phyloP scores from a whole-genome alignment of 2,329 filamentous ascomycete species.

The Cercospora berteroae region DNA sequence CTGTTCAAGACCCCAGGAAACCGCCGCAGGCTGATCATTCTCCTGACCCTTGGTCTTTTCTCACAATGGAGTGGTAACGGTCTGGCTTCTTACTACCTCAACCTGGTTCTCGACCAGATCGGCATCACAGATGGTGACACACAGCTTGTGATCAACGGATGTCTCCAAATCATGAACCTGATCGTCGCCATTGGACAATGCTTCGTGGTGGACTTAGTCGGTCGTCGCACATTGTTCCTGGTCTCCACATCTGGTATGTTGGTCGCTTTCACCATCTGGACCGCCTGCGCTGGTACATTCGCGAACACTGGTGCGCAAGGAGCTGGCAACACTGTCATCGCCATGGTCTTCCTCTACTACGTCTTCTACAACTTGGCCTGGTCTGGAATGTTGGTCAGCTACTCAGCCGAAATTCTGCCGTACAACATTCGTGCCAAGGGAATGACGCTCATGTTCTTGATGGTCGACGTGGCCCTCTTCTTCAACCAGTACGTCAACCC shows the following conservation, averaged over 20 bases:
- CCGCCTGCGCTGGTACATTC: slow-evolving; percentile 34
- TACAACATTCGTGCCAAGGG: slow-evolving; percentile 49
- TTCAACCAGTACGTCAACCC: slow-evolving; percentile 42
- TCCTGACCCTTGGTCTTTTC: slow-evolving; percentile 56
- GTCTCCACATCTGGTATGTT: slow-evolving; percentile 43
- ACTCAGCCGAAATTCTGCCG: slow-evolving; percentile 48
- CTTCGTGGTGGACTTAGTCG: slow-evolving; percentile 39
- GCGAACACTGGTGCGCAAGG: slow-evolving; percentile 27
- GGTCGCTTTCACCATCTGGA: slow-evolving; percentile 43
- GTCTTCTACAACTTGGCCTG: slow-evolving; percentile 43
- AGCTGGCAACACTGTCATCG: slow-evolving; percentile 35
- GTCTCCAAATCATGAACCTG: slow-evolving; percentile 61
- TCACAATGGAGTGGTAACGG: slow-evolving; percentile 59
- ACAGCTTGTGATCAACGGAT: slow-evolving; percentile 45
- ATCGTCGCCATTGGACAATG: slow-evolving; percentile 52
- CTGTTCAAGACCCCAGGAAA: slow-evolving; percentile 54
- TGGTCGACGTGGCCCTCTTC: slow-evolving; percentile 48
- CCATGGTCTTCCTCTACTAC: slow-evolving; percentile 38
- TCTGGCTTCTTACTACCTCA: slow-evolving; percentile 46
- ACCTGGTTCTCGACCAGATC: slow-evolving; percentile 37
- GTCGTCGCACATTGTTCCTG: slow-evolving; percentile 39
- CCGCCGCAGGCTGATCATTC: slow-evolving; percentile 54
- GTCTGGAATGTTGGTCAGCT: slow-evolving; percentile 46
- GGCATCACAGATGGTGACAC: slow-evolving; percentile 39
- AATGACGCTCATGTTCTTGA: slow-evolving; percentile 47